phyloP scores from a whole-genome alignment of 1,139 yeast genomes.

The Geotrichum klebahnii region DNA sequence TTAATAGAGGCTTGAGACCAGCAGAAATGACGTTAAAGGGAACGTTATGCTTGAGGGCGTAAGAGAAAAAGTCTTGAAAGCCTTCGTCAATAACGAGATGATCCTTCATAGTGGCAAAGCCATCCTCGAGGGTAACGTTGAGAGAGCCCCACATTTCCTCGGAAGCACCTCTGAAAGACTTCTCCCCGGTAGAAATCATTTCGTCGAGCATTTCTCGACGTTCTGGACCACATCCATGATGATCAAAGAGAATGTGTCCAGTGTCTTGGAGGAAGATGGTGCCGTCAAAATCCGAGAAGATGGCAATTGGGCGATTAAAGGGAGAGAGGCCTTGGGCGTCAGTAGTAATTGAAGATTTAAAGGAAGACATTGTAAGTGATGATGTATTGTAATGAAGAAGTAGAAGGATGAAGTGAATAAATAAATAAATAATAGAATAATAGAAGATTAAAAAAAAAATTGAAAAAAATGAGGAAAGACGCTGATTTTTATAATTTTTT shows the following conservation, averaged over 20 bases:
- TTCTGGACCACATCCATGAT: slow-evolving; percentile 44
- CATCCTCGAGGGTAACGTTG: slow-evolving; percentile 48
- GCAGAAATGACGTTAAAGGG: slow-evolving; percentile 63
- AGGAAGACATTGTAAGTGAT: neutral
- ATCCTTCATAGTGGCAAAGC: slow-evolving; percentile 51
- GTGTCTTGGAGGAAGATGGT: slow-evolving; percentile 47
- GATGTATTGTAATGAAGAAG: neutral
- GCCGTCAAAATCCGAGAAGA: slow-evolving; percentile 46
- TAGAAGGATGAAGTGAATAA: neutral
- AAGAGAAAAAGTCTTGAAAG: slow-evolving; percentile 53
- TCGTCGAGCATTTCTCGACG: slow-evolving; percentile 40
- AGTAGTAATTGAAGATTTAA: slow-evolving; percentile 9
- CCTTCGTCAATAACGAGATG: slow-evolving; percentile 59
- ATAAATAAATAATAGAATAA: no score
- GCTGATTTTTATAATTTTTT: neutral
- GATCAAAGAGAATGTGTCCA: slow-evolving; percentile 45
- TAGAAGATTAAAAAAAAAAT: neutral
- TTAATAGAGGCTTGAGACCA: slow-evolving; percentile 62
- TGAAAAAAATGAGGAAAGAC: neutral
- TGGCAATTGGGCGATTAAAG: slow-evolving; percentile 35
- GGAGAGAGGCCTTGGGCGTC: slow-evolving; percentile 21
- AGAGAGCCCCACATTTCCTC: slow-evolving; percentile 47
- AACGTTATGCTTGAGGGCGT: slow-evolving; percentile 49
- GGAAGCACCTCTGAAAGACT: slow-evolving; percentile 43
- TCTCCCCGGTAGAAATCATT: slow-evolving; percentile 38